These are phyloP conservation scores for Mortierella sp. DNA, from an alignment of 371 early-diverging fungal genomes.

Conservation along the genomic window DNA sequence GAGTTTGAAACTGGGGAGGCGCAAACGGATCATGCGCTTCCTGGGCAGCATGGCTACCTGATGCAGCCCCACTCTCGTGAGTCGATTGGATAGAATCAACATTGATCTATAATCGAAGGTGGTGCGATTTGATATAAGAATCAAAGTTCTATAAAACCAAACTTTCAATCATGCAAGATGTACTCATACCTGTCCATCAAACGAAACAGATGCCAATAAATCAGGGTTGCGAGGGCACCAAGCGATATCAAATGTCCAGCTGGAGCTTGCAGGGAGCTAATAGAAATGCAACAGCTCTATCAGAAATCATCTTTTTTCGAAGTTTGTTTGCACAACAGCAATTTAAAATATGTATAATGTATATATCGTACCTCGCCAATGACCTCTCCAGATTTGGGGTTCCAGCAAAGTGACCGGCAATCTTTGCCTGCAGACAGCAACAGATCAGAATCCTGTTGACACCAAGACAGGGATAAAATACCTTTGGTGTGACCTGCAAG, in stretches of 20 bases:
- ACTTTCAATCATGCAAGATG: background rate
- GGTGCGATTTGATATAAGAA: background rate
- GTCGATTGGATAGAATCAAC: slow-evolving; percentile 86
- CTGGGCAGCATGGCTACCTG: slow-evolving; percentile 38
- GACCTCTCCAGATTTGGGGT: slow-evolving; percentile 77
- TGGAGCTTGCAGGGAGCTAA: slow-evolving; percentile 78
- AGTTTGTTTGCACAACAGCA: background rate
- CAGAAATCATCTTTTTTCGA: background rate
- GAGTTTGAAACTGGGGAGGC: slow-evolving; percentile 56
- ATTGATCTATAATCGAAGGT: slow-evolving; percentile 61
- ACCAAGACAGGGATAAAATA: slow-evolving; percentile 92
- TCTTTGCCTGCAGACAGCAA: slow-evolving; percentile 93
- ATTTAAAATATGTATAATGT: slow-evolving; percentile 62
- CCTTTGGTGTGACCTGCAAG: slow-evolving; percentile 86
- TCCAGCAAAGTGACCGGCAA: slow-evolving; percentile 94
- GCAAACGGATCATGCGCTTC: slow-evolving; percentile 84
- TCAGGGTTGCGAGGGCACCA: slow-evolving; percentile 96
- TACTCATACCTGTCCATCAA: slow-evolving; percentile 83
- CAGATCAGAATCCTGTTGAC: slow-evolving; percentile 90
- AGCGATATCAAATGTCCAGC: slow-evolving; percentile 94
- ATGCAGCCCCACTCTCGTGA: slow-evolving; percentile 47
- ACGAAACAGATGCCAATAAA: slow-evolving; percentile 85
- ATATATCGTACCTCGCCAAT: slow-evolving; percentile 78
- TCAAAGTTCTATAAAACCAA: background rate
- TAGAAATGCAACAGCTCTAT: slow-evolving; percentile 35